Evolutionary conservation across 2,329 filamentous ascomycete species (phyloP), one percentile per base, ranked within the genome.

Genomic region (Aspergillus flavus): DNA sequence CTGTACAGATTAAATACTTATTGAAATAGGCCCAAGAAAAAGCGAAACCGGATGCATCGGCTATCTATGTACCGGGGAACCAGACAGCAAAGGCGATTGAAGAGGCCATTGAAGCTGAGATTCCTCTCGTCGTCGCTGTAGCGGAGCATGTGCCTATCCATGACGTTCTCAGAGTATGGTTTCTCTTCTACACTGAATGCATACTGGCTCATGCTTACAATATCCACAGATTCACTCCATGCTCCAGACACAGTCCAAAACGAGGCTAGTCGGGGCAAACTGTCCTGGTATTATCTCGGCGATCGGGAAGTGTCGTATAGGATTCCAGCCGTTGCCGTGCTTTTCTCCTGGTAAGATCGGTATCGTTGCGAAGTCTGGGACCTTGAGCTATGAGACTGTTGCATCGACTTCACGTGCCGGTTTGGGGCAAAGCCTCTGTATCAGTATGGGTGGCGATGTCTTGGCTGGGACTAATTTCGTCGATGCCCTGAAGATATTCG

Each of bases 71-170:
- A 2, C 89, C 91, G 1, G 91, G 91, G n/a, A 86, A 88, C 63
- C 87, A 91, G 67, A 91, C 91, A 1, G 84, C 88, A 0, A 82
- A 83, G 30, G 91, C 91, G 0, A 93, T 94, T 69, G 89, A 92
- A 74, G 91, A 94, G 74, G 91, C 91, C 1, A 91, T 93, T 58
- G 90, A 89, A 75, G 91, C 91, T 0, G 90, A 94, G 72, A 88
- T 94, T 0, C 90, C 91, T 0, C 83, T 94, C 1, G 87, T 94
- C 26, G 90, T 93, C 7, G 89, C 90, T 6, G 91, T 94, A 7
- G 91, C 91, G 6, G 91, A 94, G 74, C 90, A 93, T 74, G 89
- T 94, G 39, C 91, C 91, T 0, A 79, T 93, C 21, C 90, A 93
- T 74, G 91, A 94, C 71, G 89, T 94, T 73, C 82, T 94, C 67